phyloP scores from a whole-genome alignment of 352 stramenopile genomes.

The Phytophthora agathidicida region DNA sequence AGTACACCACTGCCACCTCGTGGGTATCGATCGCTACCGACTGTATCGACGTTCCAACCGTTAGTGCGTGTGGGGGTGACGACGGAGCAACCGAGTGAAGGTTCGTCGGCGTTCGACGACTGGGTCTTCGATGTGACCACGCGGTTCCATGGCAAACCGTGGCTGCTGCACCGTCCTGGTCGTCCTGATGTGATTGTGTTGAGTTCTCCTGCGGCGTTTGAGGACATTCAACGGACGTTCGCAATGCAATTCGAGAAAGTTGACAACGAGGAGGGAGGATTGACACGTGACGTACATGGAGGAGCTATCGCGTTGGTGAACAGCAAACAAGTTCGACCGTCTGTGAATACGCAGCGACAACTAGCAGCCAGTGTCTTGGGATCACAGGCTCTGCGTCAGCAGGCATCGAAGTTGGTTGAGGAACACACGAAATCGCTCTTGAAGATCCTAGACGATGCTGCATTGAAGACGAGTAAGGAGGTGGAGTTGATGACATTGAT shows the following conservation, averaged over 20 bases:
- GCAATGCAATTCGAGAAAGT: constrained; percentile 55
- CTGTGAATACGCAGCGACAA: constrained; percentile 25
- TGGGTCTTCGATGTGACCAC: constrained; percentile 27
- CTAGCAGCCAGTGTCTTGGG: constrained; percentile 80
- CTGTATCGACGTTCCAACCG: background rate
- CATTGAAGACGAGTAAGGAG: background rate
- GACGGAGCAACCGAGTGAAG: constrained; percentile 12
- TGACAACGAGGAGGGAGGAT: constrained; percentile 5
- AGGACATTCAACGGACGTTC: constrained; percentile 45
- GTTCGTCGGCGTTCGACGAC: constrained; percentile 19
- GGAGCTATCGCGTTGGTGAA: constrained; percentile 26
- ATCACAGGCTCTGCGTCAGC: constrained; percentile 42
- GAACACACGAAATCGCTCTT: constrained; percentile 34
- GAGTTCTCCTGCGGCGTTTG: constrained; percentile 29
- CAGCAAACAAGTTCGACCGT: constrained; percentile 7
- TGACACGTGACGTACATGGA: constrained; percentile 20
- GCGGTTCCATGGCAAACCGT: constrained; percentile 30
- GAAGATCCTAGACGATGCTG: constrained; percentile 19
- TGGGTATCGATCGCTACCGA: constrained; percentile 11
- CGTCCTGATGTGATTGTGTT: constrained; percentile 32
- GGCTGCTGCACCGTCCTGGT: constrained; percentile 26
- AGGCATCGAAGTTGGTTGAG: constrained; percentile 35
- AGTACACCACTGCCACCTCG: constrained; percentile 27
- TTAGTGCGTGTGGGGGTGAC: constrained; percentile 10
- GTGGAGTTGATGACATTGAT: constrained; percentile 40